These are phyloP conservation scores for Eutrema heterophyllum DNA, from an alignment of 345 rosid species.

Conservation along the genomic window DNA sequence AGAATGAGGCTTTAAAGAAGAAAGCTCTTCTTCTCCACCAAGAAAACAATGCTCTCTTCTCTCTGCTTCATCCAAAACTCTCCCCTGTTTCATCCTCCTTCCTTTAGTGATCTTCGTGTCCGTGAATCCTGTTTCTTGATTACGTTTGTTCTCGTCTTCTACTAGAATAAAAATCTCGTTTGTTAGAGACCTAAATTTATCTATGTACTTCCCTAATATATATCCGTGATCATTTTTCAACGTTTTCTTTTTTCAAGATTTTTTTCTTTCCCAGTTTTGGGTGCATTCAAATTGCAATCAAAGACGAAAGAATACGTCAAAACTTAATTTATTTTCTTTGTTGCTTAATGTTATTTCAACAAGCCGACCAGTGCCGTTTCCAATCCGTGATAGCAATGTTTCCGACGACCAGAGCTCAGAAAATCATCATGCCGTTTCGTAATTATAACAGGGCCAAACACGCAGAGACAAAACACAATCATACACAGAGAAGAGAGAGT, in stretches of 20 bases:
- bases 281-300: not conserved
- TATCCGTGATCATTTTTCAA: not conserved
- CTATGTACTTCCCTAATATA: not conserved
- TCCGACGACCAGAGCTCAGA: not conserved
- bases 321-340: not conserved
- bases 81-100: conserved; percentile 6
- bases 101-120: not conserved
- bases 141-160: not conserved
- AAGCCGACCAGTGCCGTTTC: not conserved
- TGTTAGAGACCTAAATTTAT: not conserved
- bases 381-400: not conserved
- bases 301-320: too few species aligned
- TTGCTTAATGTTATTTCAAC: not conserved
- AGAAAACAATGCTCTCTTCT: conserved; percentile 56
- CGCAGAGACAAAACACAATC: conserved; percentile 3
- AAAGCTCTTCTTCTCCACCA: conserved; percentile 57
- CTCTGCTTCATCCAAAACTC: conserved; percentile 42
- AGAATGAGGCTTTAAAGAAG: conserved; percentile 60
- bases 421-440: not conserved
- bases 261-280: not conserved
- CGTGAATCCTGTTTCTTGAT: not conserved
- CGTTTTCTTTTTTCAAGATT: not conserved
- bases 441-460: conserved; percentile 16
- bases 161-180: not conserved
- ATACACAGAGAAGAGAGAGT: not conserved